phyloP scores from a whole-genome alignment of 805 yeast species.

The Ogataea zsoltii region DNA sequence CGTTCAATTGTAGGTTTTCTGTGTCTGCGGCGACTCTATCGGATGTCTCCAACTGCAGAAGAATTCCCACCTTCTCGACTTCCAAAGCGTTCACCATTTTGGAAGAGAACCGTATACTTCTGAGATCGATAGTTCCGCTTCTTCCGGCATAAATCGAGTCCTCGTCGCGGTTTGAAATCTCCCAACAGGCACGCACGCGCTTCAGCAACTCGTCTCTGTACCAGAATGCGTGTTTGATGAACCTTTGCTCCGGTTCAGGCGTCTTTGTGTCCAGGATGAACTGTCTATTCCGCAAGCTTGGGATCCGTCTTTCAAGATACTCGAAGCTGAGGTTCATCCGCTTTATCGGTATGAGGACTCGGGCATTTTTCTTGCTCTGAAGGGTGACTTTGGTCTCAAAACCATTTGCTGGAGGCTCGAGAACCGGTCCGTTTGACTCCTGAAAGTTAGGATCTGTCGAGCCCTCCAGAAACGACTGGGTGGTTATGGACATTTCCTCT shows the following conservation, averaged over 20 bases:
- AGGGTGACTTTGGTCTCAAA: conserved; percentile 20
- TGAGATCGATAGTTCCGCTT: conserved; percentile 61
- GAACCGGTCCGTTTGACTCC: conserved; percentile 22
- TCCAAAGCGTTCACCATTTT: conserved; percentile 58
- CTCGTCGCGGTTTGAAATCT: conserved; percentile 25
- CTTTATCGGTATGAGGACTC: conserved; percentile 72
- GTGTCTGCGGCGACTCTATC: conserved; percentile 20
- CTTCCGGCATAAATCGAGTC: conserved; percentile 37
- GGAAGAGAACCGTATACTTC: conserved; percentile 62
- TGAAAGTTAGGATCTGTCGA: conserved; percentile 26
- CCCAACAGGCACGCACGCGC: conserved; percentile 69
- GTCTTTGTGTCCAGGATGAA: conserved; percentile 59
- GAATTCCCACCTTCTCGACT: conserved; percentile 47
- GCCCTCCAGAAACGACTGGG: conserved; percentile 26
- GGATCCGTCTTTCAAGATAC: conserved; percentile 55
- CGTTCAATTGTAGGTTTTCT: conserved; percentile 42
- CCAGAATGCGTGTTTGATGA: conserved; percentile 76
- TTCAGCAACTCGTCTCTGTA: conserved; percentile 64
- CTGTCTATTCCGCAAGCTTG: conserved; percentile 70
- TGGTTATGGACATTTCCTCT: conserved; percentile 43
- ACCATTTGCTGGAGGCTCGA: conserved; percentile 15
- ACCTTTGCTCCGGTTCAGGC: conserved; percentile 55
- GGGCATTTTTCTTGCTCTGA: conserved; percentile 33
- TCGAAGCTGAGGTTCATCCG: conserved; percentile 47
- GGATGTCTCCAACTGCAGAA: conserved; percentile 33